Evolutionary conservation across 208 protist species (phyloP), one percentile per base, ranked within the genome.

Genomic region (Angomonas ambiguus): DNA sequence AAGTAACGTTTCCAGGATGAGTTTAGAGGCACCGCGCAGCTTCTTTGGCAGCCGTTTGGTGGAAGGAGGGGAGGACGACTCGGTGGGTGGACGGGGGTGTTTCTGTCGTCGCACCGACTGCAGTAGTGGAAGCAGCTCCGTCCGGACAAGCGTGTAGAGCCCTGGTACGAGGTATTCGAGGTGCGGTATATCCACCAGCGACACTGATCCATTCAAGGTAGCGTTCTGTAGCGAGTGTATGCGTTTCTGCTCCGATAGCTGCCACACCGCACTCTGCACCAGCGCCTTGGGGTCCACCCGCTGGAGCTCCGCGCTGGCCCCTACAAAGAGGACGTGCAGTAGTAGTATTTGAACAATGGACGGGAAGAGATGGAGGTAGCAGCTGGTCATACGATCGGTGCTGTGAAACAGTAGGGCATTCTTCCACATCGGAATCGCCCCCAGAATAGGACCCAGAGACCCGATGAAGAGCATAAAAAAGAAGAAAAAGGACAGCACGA

Each of bases 331-430:
- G 16, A 72, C 68, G 66, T 91, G 80, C 67, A 91, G 61, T 22
- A 85, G 53, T 59, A 91, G 38, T 24, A 72, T 62, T 62, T 91
- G 84, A 41, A 84, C 76, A 24, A 79, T 65, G 18, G 69, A 71
- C 2, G 80, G 84, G 32, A 72, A 72, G 5, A 91, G 70, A 58
- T 91, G 84, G 8, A 90, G 64, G 57, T 90, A 90, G 66, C 77
- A 78, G 1, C 79, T 86, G 1, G 80, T 81, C 83, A 91, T 91
- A 60, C 79, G 80, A 30, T 87, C 80, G 41, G 84, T 83, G 31
- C 74, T 80, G 74, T 91, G 80, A 58, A 87, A 85, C 16, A 87
- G 69, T 33, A 91, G 67, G n/a, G 78, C 78, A 51, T 91, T 91
- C 34, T 72, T 62, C 84, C 84, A 91, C 80, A 91, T 77, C 20